Percentiles rank a stretch among this genome's conserved stretches.
Conservation (phyloP, 257 asterid species). For the Oldenlandia corymbosa region DNA sequence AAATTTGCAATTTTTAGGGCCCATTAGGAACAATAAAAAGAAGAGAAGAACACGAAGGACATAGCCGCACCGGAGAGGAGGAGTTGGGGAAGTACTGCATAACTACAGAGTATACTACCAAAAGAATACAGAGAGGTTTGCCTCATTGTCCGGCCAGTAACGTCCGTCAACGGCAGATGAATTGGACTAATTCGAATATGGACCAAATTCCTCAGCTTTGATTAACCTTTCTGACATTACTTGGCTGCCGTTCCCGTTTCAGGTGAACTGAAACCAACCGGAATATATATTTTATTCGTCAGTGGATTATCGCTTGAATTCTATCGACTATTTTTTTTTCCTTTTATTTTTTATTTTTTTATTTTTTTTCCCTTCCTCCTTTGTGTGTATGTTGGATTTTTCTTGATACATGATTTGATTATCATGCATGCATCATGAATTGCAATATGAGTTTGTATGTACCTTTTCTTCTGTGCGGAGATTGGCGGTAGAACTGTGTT, state of each 20-base stretch:
- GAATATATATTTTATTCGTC: background rate
- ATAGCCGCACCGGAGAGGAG: background rate
- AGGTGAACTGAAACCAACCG: background rate
- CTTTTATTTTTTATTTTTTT: background rate
- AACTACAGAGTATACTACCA: too few species aligned
- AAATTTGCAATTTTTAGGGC: too few species aligned
- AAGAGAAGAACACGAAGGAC: background rate
- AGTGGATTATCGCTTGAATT: background rate
- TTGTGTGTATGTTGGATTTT: background rate
- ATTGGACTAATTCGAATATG: background rate
- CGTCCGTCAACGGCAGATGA: background rate
- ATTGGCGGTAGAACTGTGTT: too few species aligned
- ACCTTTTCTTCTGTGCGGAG: background rate
- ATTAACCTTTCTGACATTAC: background rate
- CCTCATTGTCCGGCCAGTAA: too few species aligned
- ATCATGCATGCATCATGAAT: constrained; percentile 8
- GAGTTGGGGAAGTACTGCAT: background rate
- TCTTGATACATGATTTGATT: background rate
- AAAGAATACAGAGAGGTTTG: too few species aligned
- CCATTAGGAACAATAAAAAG: background rate
- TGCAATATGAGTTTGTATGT: background rate
- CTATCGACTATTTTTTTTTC: background rate
- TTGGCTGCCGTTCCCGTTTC: background rate
- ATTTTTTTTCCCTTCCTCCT: background rate
- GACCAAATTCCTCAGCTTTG: background rate